Conservation (phyloP, 129 eudicot species). For the Chrysanthemum seticuspe region DNA sequence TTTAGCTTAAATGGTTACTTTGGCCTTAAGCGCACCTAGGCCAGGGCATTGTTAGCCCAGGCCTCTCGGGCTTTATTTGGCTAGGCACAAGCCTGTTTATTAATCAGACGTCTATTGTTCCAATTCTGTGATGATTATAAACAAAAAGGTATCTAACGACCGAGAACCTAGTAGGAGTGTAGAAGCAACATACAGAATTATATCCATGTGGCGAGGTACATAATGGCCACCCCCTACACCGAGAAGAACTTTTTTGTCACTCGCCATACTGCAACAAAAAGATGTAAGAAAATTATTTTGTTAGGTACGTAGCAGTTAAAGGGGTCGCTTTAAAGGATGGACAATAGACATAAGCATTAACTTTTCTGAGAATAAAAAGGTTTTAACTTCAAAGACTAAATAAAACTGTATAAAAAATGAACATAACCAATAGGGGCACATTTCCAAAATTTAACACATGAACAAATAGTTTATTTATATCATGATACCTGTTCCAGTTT, state of each 20-base stretch:
- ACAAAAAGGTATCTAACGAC: not conserved
- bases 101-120: no score
- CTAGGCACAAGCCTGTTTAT: no score
- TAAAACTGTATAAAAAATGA: no score
- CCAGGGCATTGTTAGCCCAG: no score
- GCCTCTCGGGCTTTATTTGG: no score
- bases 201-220: slow-evolving; percentile 95
- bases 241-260: slow-evolving; percentile 63
- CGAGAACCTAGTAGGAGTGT: not conserved
- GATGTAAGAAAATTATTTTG: not conserved
- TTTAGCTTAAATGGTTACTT: no score
- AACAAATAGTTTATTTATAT: not conserved
- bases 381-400: not conserved
- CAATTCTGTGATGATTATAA: no score
- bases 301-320: slow-evolving; percentile 11
- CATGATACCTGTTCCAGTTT: slow-evolving; percentile 73
- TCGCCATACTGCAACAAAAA: slow-evolving; percentile 43
- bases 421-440: not conserved
- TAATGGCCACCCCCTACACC: slow-evolving; percentile 97
- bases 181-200: slow-evolving; percentile 53
- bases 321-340: not conserved
- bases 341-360: not conserved
- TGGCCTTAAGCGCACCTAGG: no score
- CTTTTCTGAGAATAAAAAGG: not conserved
- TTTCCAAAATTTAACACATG: not conserved